Percentiles rank a stretch among this genome's conserved stretches.
Conservation (phyloP, 352 stramenopile species). For the Poterioochromonas sp. region DNA sequence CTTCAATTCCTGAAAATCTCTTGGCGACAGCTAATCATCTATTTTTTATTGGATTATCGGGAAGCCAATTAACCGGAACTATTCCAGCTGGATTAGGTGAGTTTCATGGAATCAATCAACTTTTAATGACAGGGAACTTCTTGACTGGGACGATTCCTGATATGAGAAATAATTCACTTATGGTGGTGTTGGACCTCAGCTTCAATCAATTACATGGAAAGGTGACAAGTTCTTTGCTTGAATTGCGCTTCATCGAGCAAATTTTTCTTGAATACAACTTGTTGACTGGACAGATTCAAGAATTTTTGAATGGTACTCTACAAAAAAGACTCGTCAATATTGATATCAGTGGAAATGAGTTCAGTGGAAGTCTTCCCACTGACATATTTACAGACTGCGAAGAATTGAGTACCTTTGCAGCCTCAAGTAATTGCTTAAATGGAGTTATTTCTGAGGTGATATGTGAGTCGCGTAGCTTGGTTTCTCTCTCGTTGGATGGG, state of each 20-base stretch:
- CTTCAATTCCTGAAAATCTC: background rate
- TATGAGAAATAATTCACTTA: constrained; percentile 5
- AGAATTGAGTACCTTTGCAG: background rate
- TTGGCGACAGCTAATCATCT: background rate
- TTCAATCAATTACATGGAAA: background rate
- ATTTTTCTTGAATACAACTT: background rate
- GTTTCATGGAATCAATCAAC: background rate
- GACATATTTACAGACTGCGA: background rate
- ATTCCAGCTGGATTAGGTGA: background rate
- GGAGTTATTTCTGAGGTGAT: background rate
- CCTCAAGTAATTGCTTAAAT: background rate
- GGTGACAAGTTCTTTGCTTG: background rate
- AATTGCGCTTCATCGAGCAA: background rate
- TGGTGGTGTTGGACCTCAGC: constrained; percentile 50
- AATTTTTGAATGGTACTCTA: background rate
- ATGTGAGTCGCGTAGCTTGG: background rate
- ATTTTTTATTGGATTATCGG: background rate
- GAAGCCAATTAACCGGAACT: background rate
- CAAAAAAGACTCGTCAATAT: background rate
- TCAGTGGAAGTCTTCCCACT: background rate
- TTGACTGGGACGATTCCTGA: constrained; percentile 29
- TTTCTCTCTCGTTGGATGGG: background rate
- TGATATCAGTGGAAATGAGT: background rate
- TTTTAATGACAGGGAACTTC: constrained; percentile 46
- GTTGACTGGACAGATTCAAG: background rate